Conservation (phyloP, 2,329 filamentous ascomycete genomes). For the Scytalidium lignicola region DNA sequence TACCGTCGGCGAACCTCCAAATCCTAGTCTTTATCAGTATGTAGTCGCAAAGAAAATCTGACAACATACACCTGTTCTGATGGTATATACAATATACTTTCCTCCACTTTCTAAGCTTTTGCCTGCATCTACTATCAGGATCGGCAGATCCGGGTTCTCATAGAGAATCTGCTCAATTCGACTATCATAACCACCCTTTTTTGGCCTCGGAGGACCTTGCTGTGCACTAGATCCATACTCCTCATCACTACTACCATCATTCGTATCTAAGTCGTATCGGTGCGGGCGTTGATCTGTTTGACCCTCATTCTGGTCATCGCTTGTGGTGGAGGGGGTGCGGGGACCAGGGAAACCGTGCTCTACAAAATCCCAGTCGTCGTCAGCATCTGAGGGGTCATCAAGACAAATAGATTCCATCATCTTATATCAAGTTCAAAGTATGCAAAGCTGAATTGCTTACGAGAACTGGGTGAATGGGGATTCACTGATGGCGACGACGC, state of each 20-base stretch:
- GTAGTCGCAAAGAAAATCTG: neutral
- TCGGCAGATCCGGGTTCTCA: constrained; percentile 84
- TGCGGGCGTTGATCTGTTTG: constrained; percentile 12
- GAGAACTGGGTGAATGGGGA: constrained; percentile 52
- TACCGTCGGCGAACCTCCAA: constrained; percentile 92
- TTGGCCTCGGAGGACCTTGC: constrained; percentile 50
- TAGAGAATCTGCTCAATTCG: constrained; percentile 96
- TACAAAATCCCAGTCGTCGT: constrained; percentile 40
- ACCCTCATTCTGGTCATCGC: constrained; percentile 52
- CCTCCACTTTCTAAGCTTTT: constrained; percentile 92
- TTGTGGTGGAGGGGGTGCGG: constrained; percentile 54
- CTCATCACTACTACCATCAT: constrained; percentile 43
- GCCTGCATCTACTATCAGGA: constrained; percentile 89
- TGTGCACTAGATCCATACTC: constrained; percentile 35
- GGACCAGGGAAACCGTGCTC: constrained; percentile 46
- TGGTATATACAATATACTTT: constrained; percentile 95
- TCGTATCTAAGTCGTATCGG: constrained; percentile 27
- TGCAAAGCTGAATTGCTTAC: constrained; percentile 39
- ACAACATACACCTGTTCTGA: constrained; percentile 73
- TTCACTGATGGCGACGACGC: constrained; percentile 63
- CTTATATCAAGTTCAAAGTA: constrained; percentile 6
- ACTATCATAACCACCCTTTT: constrained; percentile 87
- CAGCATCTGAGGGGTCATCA: constrained; percentile 34
- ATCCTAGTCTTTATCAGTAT: constrained; percentile 52
- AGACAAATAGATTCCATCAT: constrained; percentile 36